phyloP scores from a whole-genome alignment of 2,329 filamentous ascomycete genomes.

The Myriosclerotinia duriaeana region DNA sequence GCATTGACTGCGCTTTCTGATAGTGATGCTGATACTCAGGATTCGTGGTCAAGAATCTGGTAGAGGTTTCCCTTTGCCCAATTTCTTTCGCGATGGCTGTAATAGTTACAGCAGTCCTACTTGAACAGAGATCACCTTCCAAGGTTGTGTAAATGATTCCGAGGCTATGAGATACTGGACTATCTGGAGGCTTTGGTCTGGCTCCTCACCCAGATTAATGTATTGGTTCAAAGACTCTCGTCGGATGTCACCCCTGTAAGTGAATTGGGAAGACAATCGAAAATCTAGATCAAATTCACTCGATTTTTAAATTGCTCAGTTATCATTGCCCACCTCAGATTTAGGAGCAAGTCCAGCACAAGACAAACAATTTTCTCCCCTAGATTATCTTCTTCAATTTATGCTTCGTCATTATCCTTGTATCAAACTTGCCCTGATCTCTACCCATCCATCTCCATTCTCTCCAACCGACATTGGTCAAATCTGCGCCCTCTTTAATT shows the following conservation, averaged over 20 bases:
- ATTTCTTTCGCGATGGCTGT: neutral
- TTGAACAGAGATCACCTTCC: neutral
- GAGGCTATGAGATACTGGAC: neutral
- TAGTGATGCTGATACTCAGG: too few relatives aligned
- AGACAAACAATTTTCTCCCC: neutral
- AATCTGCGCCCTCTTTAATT: neutral
- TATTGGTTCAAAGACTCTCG: neutral
- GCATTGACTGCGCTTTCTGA: too few relatives aligned
- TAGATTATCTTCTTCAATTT: neutral
- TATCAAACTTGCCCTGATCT: neutral
- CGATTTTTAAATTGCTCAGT: neutral
- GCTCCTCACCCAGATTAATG: neutral
- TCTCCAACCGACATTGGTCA: neutral
- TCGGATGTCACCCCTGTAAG: neutral
- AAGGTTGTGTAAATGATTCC: neutral
- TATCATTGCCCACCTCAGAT: neutral
- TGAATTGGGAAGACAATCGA: neutral
- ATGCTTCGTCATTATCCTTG: neutral
- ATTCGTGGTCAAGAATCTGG: too few relatives aligned
- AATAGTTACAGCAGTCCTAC: neutral
- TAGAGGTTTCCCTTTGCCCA: too few relatives aligned
- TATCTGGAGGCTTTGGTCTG: neutral
- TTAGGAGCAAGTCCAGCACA: neutral
- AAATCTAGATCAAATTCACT: constrained; percentile 1
- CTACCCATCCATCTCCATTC: neutral